Evolutionary conservation across 345 rosid genomes (phyloP).

Genomic region (Pistacia integerrima): DNA sequence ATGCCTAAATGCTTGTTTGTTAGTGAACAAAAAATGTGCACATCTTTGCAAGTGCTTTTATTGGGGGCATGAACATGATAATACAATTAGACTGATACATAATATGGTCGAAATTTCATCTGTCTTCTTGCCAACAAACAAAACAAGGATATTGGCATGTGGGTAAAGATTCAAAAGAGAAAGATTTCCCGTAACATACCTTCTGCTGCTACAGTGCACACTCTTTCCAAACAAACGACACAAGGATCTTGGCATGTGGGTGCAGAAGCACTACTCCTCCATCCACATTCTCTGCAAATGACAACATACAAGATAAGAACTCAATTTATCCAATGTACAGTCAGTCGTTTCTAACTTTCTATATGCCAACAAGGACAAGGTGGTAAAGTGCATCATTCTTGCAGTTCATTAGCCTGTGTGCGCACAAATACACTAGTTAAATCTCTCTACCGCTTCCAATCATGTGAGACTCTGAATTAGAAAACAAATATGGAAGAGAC

Average conservation of each 20-base stretch:
- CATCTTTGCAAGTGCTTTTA: no score
- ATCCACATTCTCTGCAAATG: slow-evolving; percentile 82
- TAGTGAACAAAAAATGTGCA: no score
- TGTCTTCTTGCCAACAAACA: slow-evolving; percentile 17
- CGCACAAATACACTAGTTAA: no score
- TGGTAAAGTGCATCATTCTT: background rate
- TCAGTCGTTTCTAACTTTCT: no score
- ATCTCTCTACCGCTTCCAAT: no score
- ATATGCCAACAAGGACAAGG: background rate
- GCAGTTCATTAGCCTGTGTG: background rate
- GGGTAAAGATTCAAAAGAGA: slow-evolving; percentile 20
- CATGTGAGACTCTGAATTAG: no score
- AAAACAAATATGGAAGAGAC: no score
- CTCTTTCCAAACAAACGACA: slow-evolving; percentile 82
- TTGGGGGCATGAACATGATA: background rate
- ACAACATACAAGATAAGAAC: background rate
- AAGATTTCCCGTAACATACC: slow-evolving; percentile 37
- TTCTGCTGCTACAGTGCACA: slow-evolving; percentile 80
- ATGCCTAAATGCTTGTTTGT: background rate
- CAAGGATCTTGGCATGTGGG: slow-evolving; percentile 73
- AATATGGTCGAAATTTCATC: background rate
- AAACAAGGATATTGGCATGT: slow-evolving; percentile 74
- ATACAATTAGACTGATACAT: background rate
- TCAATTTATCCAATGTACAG: background rate
- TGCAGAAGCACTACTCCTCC: slow-evolving; percentile 57